phyloP scores from a whole-genome alignment of 2,329 filamentous ascomycete genomes.

The Monosporascus sp. region DNA sequence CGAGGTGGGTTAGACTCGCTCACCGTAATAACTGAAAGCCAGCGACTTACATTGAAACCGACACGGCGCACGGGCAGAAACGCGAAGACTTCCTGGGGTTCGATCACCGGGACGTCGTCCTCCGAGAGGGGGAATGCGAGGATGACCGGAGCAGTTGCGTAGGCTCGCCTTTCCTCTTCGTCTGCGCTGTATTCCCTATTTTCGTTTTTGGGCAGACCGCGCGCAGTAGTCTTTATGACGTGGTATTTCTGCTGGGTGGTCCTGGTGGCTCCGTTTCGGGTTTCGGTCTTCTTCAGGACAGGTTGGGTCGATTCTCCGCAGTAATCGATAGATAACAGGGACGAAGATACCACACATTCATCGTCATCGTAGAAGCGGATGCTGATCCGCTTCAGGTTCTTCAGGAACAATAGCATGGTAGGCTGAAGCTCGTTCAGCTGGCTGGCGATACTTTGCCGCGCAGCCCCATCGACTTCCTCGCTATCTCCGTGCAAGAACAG shows the following conservation, averaged over 20 bases:
- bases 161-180: slow-evolving; percentile 16
- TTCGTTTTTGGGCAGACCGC: slow-evolving; percentile 28
- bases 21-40: not conserved
- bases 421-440: slow-evolving; percentile 35
- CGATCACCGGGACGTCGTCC: slow-evolving; percentile 26
- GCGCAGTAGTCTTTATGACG: slow-evolving; percentile 23
- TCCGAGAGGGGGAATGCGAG: slow-evolving; percentile 41
- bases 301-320: slow-evolving; percentile 1
- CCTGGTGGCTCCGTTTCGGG: not conserved
- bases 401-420: slow-evolving; percentile 37
- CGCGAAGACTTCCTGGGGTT: slow-evolving; percentile 38
- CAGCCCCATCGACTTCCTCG: slow-evolving; percentile 7
- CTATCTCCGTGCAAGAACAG: slow-evolving; percentile 29
- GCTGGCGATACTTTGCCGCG: slow-evolving; percentile 19
- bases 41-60: slow-evolving; percentile 36
- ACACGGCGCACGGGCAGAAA: slow-evolving; percentile 40
- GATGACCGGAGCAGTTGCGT: slow-evolving; percentile 31
- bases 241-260: slow-evolving; percentile 20
- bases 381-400: slow-evolving; percentile 30
- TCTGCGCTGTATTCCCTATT: slow-evolving; percentile 27
- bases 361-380: slow-evolving; percentile 25
- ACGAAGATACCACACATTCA: slow-evolving; percentile 5
- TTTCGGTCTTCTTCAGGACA: slow-evolving; percentile 5
- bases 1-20: not conserved
- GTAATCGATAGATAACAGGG: slow-evolving; percentile 8